A percentile compares a stretch with the other conserved stretches of the same genome.
phyloP scores from a whole-genome alignment of 805 yeast genomes.

The Saccharomycodes ludwigii region DNA sequence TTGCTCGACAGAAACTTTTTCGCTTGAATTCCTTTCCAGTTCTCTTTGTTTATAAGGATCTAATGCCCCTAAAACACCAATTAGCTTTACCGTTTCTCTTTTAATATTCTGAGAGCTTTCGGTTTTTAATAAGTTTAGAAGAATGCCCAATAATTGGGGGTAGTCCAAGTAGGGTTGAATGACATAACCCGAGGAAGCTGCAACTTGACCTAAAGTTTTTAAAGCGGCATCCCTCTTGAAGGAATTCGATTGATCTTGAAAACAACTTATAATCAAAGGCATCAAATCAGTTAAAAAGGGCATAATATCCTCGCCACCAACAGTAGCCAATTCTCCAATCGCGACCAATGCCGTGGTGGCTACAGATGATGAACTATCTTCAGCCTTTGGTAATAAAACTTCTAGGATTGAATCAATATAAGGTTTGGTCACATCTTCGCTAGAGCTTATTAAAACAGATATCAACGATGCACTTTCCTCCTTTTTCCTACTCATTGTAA shows the following conservation, averaged over 20 bases:
- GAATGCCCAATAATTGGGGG: slow-evolving; percentile 74
- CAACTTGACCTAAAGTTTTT: slow-evolving; percentile 74
- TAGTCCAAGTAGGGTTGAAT: slow-evolving; percentile 86
- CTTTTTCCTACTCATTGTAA: slow-evolving; percentile 59
- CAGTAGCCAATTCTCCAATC: slow-evolving; percentile 78
- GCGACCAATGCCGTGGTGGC: slow-evolving; percentile 79
- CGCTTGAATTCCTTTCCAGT: slow-evolving; percentile 59
- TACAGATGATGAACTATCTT: slow-evolving; percentile 64
- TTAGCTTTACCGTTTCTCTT: slow-evolving; percentile 75
- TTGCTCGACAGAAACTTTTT: slow-evolving; percentile 44
- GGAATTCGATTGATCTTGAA: slow-evolving; percentile 87
- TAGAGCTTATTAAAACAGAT: slow-evolving; percentile 60
- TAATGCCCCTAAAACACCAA: slow-evolving; percentile 91
- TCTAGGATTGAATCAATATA: slow-evolving; percentile 86
- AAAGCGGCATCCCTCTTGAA: slow-evolving; percentile 83
- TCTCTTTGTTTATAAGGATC: slow-evolving; percentile 95
- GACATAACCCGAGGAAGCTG: slow-evolving; percentile 88
- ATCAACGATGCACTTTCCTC: slow-evolving; percentile 79
- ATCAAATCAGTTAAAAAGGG: slow-evolving; percentile 63
- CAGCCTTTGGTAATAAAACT: slow-evolving; percentile 64
- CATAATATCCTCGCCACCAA: slow-evolving; percentile 75
- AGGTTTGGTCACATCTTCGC: slow-evolving; percentile 77
- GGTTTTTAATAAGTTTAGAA: slow-evolving; percentile 70
- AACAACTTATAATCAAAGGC: slow-evolving; percentile 79
- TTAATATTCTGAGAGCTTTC: slow-evolving; percentile 66